These are phyloP conservation scores for Quercus bicolor DNA, from an alignment of 306 rosid genomes.

Conservation along the genomic window DNA sequence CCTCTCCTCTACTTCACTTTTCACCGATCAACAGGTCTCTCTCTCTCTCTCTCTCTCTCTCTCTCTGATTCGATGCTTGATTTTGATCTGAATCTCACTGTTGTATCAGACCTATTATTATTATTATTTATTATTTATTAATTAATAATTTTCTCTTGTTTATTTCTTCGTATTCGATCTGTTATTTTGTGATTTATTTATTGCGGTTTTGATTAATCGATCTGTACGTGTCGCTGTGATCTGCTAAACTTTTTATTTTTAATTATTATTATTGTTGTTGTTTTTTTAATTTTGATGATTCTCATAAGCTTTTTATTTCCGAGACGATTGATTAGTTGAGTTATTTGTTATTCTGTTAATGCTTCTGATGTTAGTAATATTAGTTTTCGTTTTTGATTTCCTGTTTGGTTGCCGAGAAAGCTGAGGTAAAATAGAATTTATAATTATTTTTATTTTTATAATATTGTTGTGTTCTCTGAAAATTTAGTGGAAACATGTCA, in stretches of 20 bases:
- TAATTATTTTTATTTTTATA: background rate
- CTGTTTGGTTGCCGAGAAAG: background rate
- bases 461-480: background rate
- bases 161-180: background rate
- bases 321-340: background rate
- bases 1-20: conserved; percentile 2
- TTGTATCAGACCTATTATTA: background rate
- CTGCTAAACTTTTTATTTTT: background rate
- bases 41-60: background rate
- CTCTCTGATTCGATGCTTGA: background rate
- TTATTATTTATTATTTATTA: background rate
- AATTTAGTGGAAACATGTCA: background rate
- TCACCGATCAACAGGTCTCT: conserved; percentile 22
- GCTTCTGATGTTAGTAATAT: background rate
- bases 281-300: background rate
- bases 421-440: background rate
- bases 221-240: conserved; percentile 10
- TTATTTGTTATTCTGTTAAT: background rate
- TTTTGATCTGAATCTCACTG: background rate
- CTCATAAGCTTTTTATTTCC: background rate
- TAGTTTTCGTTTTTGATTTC: background rate
- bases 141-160: too few relatives aligned
- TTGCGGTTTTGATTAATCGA: conserved; percentile 16
- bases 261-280: too few relatives aligned
- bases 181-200: background rate